Evolutionary conservation across 2,329 filamentous ascomycete genomes (phyloP).

Genomic region (Colletotrichum tropicale): DNA sequence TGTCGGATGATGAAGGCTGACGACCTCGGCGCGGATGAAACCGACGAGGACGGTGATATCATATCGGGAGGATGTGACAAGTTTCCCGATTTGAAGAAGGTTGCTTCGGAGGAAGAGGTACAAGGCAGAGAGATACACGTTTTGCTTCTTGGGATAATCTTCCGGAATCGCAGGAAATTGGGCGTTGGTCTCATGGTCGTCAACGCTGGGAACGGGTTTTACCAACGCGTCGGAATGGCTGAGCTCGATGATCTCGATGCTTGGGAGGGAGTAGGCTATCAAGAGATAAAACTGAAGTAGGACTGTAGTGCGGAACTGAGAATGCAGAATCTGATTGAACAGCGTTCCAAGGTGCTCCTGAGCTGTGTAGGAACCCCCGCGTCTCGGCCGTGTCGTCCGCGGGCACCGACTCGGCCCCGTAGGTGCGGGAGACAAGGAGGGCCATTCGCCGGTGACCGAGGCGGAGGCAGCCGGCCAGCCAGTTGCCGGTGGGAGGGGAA

Average conservation of each 20-base stretch:
- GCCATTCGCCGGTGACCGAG: background rate
- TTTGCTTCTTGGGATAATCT: background rate
- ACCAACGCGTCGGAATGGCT: background rate
- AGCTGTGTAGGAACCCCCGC: rapidly evolving
- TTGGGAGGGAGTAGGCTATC: background rate
- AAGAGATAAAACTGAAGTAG: background rate
- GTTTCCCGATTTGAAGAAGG: background rate
- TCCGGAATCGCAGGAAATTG: background rate
- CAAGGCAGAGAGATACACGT: background rate
- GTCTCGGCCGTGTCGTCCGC: background rate
- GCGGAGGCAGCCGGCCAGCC: background rate
- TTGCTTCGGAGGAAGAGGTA: background rate
- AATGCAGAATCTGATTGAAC: rapidly evolving
- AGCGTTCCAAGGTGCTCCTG: background rate
- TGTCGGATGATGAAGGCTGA: background rate
- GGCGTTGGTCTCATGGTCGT: background rate
- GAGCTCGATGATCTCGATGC: background rate
- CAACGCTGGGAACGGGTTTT: background rate
- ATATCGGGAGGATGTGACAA: background rate
- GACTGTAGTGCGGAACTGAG: background rate
- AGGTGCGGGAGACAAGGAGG: background rate
- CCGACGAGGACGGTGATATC: background rate
- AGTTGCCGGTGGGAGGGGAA: background rate
- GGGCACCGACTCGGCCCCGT: background rate
- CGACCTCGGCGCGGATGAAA: background rate